phyloP scores from a whole-genome alignment of 2,329 filamentous ascomycete species.

The Golovinomyces cichoracearum region DNA sequence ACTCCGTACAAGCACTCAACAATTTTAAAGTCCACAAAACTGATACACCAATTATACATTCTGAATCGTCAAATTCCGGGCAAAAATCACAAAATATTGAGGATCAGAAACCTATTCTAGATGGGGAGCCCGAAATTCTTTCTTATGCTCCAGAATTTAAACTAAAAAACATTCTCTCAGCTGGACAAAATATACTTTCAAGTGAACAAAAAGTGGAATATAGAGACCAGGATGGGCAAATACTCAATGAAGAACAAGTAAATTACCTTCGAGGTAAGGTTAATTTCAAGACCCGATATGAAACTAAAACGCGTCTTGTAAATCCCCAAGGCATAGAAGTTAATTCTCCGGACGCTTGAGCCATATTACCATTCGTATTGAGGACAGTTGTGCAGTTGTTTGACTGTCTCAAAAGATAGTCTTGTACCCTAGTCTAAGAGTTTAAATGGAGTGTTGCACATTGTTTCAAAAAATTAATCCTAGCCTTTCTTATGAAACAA shows the following conservation, averaged over 20 bases:
- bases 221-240: conserved; percentile 76
- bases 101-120: conserved; percentile 11
- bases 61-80: conserved; percentile 5
- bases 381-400: too few relatives aligned
- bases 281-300: conserved; percentile 82
- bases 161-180: conserved; percentile 6
- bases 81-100: conserved; percentile 6
- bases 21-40: conserved; percentile 13
- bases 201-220: conserved; percentile 74
- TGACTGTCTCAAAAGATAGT: too few relatives aligned
- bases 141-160: conserved; percentile 12
- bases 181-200: conserved; percentile 13
- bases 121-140: conserved; percentile 8
- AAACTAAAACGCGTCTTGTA: conserved; percentile 70
- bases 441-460: too few relatives aligned
- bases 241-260: conserved; percentile 64
- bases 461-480: too few relatives aligned
- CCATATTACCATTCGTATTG: too few relatives aligned
- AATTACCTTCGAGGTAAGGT: conserved; percentile 71
- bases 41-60: conserved; percentile 7
- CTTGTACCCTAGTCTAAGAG: too few relatives aligned
- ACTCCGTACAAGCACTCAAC: conserved; percentile 11
- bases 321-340: conserved; percentile 60
- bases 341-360: conserved; percentile 6
- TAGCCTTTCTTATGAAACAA: too few relatives aligned